Evolutionary conservation across 2,329 filamentous ascomycete genomes (phyloP).

Genomic region (Didymella pomorum): DNA sequence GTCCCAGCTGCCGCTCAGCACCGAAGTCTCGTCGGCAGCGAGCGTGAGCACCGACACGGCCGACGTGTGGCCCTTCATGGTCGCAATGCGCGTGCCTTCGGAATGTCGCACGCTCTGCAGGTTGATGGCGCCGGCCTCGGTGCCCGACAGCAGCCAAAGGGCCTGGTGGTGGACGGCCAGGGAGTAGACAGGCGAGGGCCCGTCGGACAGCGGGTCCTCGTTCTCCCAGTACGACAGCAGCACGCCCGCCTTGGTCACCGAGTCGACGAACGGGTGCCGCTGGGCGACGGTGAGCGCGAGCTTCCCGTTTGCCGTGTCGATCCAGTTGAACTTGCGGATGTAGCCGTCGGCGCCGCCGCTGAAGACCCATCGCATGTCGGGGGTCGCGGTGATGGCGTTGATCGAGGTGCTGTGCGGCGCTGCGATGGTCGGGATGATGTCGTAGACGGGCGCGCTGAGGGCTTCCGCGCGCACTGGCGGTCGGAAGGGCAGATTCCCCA

Average conservation of each 20-base stretch:
- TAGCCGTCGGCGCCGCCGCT: conserved; percentile 94
- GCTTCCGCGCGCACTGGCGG: conserved; percentile 77
- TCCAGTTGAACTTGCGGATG: conserved; percentile 95
- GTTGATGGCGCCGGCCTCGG: conserved; percentile 92
- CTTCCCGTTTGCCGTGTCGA: conserved; percentile 93
- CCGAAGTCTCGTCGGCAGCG: conserved; percentile 82
- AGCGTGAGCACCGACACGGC: conserved; percentile 89
- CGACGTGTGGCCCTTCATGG: conserved; percentile 83
- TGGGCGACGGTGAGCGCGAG: conserved; percentile 93
- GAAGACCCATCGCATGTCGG: conserved; percentile 94
- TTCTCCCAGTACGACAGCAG: conserved; percentile 99
- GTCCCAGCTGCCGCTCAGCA: conserved; percentile 96
- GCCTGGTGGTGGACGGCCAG: conserved; percentile 89
- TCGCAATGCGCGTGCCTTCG: conserved; percentile 87
- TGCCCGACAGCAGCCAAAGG: conserved; percentile 87
- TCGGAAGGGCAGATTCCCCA: conserved; percentile 57
- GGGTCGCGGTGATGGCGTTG: conserved; percentile 89
- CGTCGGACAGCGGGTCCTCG: conserved; percentile 71
- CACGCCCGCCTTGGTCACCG: conserved; percentile 92
- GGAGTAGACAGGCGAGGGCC: conserved; percentile 90
- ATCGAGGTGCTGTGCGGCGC: conserved; percentile 95
- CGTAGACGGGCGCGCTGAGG: conserved; percentile 82
- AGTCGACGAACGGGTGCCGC: conserved; percentile 95
- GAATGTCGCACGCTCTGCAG: conserved; percentile 92
- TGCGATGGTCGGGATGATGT: conserved; percentile 96